Evolutionary conservation across 2,329 filamentous ascomycete genomes (phyloP).

Genomic region (Orbilia ellipsospora): DNA sequence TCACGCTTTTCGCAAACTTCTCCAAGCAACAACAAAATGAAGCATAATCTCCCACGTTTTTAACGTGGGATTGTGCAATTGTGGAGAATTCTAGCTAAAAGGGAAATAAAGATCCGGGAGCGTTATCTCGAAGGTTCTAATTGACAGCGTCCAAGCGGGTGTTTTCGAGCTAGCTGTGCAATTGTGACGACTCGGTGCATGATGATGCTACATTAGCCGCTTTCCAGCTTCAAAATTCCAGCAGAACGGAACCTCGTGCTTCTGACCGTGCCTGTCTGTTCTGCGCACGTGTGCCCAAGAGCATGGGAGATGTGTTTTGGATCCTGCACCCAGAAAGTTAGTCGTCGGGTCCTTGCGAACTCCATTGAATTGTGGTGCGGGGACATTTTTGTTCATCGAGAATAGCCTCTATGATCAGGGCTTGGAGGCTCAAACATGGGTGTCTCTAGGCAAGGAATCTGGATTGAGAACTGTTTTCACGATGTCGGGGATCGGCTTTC

Average conservation of each 20-base stretch:
- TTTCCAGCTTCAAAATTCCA: constrained; percentile 38
- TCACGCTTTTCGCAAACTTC: too few relatives aligned
- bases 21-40: neutral
- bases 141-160: constrained; percentile 12
- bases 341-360: constrained; percentile 24
- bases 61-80: constrained; percentile 8
- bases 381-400: constrained; percentile 33
- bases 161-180: constrained; percentile 23
- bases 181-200: constrained; percentile 36
- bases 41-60: constrained; percentile 5
- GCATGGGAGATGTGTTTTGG: constrained; percentile 31
- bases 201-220: constrained; percentile 25
- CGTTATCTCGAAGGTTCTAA: constrained; percentile 32
- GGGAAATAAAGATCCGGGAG: constrained; percentile 8
- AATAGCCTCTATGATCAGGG: neutral
- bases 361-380: constrained; percentile 34
- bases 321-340: constrained; percentile 29
- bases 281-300: constrained; percentile 34
- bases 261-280: constrained; percentile 6
- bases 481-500: constrained; percentile 28
- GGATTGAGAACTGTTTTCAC: constrained; percentile 30
- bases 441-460: constrained; percentile 45
- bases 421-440: constrained; percentile 13
- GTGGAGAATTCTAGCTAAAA: constrained; percentile 24
- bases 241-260: constrained; percentile 39